Conservation (phyloP, 1,284 basidiomycete genomes). For the Fomitopsis pinicola region DNA sequence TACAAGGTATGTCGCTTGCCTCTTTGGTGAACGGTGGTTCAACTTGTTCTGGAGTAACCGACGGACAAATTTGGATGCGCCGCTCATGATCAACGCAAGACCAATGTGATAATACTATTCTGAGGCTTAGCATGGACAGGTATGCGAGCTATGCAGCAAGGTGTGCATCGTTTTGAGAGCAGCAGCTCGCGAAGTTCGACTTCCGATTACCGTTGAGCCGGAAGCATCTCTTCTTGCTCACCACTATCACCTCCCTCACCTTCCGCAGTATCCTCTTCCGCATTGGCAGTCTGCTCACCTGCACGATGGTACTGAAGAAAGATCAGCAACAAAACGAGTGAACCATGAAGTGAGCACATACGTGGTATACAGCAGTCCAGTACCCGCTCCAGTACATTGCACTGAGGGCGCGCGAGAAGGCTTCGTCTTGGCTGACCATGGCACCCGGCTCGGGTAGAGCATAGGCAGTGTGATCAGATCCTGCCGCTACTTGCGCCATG, state of each 20-base stretch:
- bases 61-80: no score
- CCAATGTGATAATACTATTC: no score
- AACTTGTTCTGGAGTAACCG: no score
- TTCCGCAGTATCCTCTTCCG: neutral
- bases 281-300: neutral
- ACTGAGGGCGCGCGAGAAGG: constrained; percentile 64
- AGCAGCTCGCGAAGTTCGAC: no score
- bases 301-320: constrained; percentile 10
- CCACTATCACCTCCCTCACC: neutral
- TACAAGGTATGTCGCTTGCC: no score
- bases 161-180: no score
- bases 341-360: constrained; percentile 21
- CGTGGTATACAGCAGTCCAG: constrained; percentile 80
- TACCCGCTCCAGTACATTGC: constrained; percentile 84
- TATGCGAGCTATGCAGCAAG: no score
- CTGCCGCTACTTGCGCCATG: constrained; percentile 21
- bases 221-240: neutral
- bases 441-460: constrained; percentile 28
- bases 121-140: no score
- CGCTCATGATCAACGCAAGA: no score
- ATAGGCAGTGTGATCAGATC: constrained; percentile 14
- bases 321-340: neutral
- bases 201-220: neutral
- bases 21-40: no score
- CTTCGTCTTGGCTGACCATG: constrained; percentile 61